These are phyloP conservation scores for Orbilia quercus DNA, from an alignment of 2,329 filamentous ascomycete genomes.

Conservation along the genomic window DNA sequence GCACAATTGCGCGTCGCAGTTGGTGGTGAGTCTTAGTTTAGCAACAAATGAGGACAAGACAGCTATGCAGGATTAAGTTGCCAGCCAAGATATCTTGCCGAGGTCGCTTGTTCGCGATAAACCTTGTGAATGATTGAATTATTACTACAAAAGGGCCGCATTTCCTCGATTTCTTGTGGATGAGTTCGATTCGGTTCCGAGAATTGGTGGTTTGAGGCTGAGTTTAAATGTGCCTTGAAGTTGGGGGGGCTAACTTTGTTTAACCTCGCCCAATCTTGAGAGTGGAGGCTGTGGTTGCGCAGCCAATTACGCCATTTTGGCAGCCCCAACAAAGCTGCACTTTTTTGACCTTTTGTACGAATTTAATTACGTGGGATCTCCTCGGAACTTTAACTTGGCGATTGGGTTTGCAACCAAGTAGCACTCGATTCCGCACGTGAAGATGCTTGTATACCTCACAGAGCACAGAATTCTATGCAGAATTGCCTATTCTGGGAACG, in stretches of 20 bases:
- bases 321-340: not conserved
- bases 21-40: conserved; percentile 43
- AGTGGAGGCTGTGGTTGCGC: conserved; percentile 21
- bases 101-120: conserved; percentile 28
- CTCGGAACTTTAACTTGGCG: too few relatives aligned
- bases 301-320: conserved; percentile 38
- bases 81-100: conserved; percentile 32
- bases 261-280: not conserved
- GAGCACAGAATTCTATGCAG: not conserved
- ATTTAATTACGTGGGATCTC: too few relatives aligned
- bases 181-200: conserved; percentile 7
- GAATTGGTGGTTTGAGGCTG: conserved; percentile 22
- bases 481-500: not conserved
- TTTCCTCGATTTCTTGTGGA: not conserved
- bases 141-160: conserved; percentile 6
- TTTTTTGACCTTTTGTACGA: too few relatives aligned
- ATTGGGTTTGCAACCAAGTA: too few relatives aligned
- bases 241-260: conserved; percentile 19
- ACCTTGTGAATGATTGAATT: conserved; percentile 42
- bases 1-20: conserved; percentile 53
- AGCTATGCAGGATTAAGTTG: not conserved
- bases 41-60: conserved; percentile 8
- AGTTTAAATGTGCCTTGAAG: conserved; percentile 31
- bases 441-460: too few relatives aligned
- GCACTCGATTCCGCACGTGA: too few relatives aligned